Evolutionary conservation across 139 green algal genomes (phyloP), one percentile per base, ranked within the genome.

Genomic region (Nannochloris sp.): DNA sequence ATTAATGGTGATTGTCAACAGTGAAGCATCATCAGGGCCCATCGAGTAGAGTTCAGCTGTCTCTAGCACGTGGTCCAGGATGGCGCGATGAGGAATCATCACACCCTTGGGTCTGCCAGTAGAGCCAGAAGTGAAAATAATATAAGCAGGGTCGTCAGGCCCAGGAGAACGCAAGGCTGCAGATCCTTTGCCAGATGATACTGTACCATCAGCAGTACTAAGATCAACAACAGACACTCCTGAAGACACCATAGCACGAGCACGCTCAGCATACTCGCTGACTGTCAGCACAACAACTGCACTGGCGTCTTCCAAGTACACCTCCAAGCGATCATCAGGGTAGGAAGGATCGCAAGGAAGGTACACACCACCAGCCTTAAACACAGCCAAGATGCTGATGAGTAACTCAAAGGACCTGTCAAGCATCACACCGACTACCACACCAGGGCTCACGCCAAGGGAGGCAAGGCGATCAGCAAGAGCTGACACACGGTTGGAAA

Each of bases 91-190:
- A n/a, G 14, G 34, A 33, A 86, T 42, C 32, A 69, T 34, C 29
- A 79, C 63, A 36, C 80, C 79, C 67, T 89, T 89, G 51, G 83
- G 83, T 0, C 54, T 53, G 6, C 83, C 83, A 7, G 83, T 89
- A 1, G 70, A 81, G 19, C 83, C 83, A 10, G 60, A 78, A 31
- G 83, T 89, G 72, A 85, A 89, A 48, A 85, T 84, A 34, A 81
- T 68, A 71, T 86, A 85, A 14, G 72, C 72, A n/a, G 80, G 39
- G 42, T 78, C 34, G 7, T 34, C 29, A n/a, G n/a, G n/a, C n/a
- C 25, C 39, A 32, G 35, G 61, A 15, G 10, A 35, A n/a, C 12
- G 3, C 35, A 56, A n/a, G n/a, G n/a, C 44, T 45, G 33, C n/a
- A n/a, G n/a, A n/a, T n/a, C n/a, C n/a, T n/a, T n/a, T n/a, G n/a